Evolutionary conservation across 495 filamentous ascomycete species (phyloP).

Genomic region (Niebla homalea): DNA sequence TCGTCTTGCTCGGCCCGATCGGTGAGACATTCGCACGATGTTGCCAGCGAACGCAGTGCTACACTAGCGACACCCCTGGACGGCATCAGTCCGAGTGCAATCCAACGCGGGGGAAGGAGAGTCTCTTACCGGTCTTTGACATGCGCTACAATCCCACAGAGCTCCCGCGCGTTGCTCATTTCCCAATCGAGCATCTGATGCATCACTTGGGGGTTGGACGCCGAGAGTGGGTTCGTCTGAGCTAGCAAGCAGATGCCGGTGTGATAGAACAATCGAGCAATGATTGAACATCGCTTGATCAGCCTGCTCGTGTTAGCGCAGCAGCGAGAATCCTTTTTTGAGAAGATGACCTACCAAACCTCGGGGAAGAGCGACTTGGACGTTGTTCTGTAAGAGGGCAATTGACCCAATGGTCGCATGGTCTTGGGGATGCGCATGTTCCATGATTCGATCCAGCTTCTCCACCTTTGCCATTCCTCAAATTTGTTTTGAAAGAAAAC

Average conservation of each 20-base stretch:
- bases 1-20: conserved; percentile 66
- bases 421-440: conserved; percentile 60
- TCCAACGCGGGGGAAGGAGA: neutral
- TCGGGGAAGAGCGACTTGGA: conserved; percentile 71
- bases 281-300: conserved; percentile 64
- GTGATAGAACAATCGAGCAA: conserved; percentile 86
- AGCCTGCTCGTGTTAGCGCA: conserved; percentile 38
- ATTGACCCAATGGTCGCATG: conserved; percentile 74
- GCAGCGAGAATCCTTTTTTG: neutral
- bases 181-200: conserved; percentile 55
- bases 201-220: conserved; percentile 34
- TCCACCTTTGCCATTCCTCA: conserved; percentile 66
- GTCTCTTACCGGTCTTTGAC: conserved; percentile 52
- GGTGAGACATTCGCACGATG: conserved; percentile 63
- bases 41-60: conserved; percentile 61
- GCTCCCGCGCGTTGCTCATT: conserved; percentile 58
- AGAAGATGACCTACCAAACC: conserved; percentile 50
- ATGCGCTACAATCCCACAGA: conserved; percentile 81
- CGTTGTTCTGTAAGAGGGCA: conserved; percentile 53
- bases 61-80: conserved; percentile 59
- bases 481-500: conserved; percentile 48
- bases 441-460: conserved; percentile 68
- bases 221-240: conserved; percentile 55
- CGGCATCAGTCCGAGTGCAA: conserved; percentile 1
- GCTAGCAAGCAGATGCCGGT: conserved; percentile 68